phyloP scores from a whole-genome alignment of 2,329 filamentous ascomycete species.

The Daldinia eschscholtzii region DNA sequence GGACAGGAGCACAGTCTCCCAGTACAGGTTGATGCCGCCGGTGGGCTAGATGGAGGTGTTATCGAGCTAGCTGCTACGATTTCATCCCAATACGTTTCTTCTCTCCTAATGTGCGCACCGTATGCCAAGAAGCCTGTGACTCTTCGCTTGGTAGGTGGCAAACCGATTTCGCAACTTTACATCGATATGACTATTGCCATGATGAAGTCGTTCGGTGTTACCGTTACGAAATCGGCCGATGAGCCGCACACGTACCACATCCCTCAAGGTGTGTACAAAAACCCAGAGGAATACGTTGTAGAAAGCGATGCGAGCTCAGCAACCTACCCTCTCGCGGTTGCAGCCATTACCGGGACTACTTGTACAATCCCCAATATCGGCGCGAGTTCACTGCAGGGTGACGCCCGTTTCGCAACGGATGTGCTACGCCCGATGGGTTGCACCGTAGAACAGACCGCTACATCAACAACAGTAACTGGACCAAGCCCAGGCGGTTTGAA shows the following conservation, averaged over 20 bases:
- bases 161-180: constrained; percentile 95
- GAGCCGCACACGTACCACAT: constrained; percentile 96
- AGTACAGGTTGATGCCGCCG: constrained; percentile 82
- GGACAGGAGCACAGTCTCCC: constrained; percentile 88
- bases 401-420: constrained; percentile 92
- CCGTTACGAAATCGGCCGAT: constrained; percentile 79
- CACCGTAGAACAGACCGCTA: constrained; percentile 83
- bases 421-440: constrained; percentile 95
- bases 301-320: constrained; percentile 98
- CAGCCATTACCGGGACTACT: constrained; percentile 93
- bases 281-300: constrained; percentile 86
- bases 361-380: constrained; percentile 98
- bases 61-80: constrained; percentile 95
- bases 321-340: constrained; percentile 93
- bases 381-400: constrained; percentile 89
- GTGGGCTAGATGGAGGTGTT: constrained; percentile 84
- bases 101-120: constrained; percentile 94
- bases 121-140: constrained; percentile 96
- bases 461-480: constrained; percentile 92
- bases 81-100: constrained; percentile 99
- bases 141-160: constrained; percentile 90
- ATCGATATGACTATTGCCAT: constrained; percentile 99
- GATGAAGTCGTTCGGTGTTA: constrained; percentile 93
- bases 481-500: constrained; percentile 80
- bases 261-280: constrained; percentile 84